Evolutionary conservation across 2,329 filamentous ascomycete species (phyloP).

Genomic region (Sporothrix dimorphospora): DNA sequence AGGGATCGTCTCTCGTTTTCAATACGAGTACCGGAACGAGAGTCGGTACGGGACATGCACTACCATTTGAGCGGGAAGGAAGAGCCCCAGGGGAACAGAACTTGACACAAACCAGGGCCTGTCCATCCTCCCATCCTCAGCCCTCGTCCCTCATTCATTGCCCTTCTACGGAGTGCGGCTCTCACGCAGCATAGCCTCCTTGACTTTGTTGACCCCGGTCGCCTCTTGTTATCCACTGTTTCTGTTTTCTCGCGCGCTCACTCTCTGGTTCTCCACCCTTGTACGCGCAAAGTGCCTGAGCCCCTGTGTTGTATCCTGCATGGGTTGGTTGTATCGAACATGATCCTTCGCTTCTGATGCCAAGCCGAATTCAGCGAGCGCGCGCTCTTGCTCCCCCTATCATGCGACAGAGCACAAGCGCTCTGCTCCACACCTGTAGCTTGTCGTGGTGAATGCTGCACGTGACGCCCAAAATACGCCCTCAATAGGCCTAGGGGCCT

Average conservation of each 20-base stretch:
- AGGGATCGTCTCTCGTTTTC: constrained; percentile 6
- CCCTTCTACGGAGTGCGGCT: not conserved
- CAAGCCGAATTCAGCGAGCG: not conserved
- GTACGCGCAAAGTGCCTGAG: not conserved
- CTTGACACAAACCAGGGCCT: not conserved
- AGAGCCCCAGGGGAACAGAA: not conserved
- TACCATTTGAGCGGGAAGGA: not conserved
- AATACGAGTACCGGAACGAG: not conserved
- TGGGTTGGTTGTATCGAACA: not conserved
- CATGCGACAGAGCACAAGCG: not conserved
- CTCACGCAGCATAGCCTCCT: not conserved
- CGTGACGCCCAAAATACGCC: not conserved
- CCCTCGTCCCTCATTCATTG: not conserved
- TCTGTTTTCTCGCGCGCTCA: not conserved
- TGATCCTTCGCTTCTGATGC: constrained; percentile 8
- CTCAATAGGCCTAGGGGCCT: not conserved
- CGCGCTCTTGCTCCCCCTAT: not conserved
- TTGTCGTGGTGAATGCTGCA: too few relatives aligned
- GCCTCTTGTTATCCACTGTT: not conserved
- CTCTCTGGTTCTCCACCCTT: not conserved
- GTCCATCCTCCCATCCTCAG: too few relatives aligned
- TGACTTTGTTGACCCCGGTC: not conserved
- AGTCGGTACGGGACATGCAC: not conserved
- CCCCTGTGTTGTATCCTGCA: constrained; percentile 12
- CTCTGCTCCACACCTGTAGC: not conserved